phyloP scores from a whole-genome alignment of 2,329 filamentous ascomycete species.

The Periconia sp. region DNA sequence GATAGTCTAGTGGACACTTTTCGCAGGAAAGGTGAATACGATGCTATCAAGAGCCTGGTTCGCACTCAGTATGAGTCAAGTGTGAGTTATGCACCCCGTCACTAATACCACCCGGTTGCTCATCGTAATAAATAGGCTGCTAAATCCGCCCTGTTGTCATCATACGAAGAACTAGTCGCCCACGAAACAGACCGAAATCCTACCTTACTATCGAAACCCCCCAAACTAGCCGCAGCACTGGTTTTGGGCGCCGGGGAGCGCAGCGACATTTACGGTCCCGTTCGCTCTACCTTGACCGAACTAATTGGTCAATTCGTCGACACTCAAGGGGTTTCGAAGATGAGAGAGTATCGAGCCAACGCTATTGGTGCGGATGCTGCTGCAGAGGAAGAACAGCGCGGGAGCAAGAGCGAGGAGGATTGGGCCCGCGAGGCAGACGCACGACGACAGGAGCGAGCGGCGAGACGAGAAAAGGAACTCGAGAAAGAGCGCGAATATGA shows the following conservation, averaged over 20 bases:
- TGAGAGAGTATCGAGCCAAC: conserved; percentile 66
- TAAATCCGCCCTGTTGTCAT: conserved; percentile 66
- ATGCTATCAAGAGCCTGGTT: conserved; percentile 73
- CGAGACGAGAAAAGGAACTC: conserved; percentile 61
- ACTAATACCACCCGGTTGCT: conserved; percentile 1
- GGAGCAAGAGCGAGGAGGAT: conserved; percentile 72
- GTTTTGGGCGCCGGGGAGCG: conserved; percentile 79
- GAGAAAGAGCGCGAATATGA: conserved; percentile 62
- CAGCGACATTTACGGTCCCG: conserved; percentile 72
- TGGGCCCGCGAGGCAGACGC: conserved; percentile 69
- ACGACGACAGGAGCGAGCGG: conserved; percentile 63
- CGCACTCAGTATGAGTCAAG: conserved; percentile 74
- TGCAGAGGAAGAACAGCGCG: conserved; percentile 63
- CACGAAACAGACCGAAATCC: conserved; percentile 76
- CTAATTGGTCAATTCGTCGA: conserved; percentile 66
- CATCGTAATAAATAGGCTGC: conserved; percentile 58
- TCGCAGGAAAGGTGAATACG: conserved; percentile 85
- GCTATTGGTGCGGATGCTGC: conserved; percentile 73
- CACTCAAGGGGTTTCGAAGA: conserved; percentile 65
- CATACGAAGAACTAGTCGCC: conserved; percentile 70
- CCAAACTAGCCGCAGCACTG: conserved; percentile 71
- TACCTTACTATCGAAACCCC: conserved; percentile 70
- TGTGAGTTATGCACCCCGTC: conserved; percentile 49
- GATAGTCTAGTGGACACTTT: conserved; percentile 77
- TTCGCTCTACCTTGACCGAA: conserved; percentile 66